Conservation (phyloP, 768 basidiomycete genomes). For the Tricholoma flavovirens region DNA sequence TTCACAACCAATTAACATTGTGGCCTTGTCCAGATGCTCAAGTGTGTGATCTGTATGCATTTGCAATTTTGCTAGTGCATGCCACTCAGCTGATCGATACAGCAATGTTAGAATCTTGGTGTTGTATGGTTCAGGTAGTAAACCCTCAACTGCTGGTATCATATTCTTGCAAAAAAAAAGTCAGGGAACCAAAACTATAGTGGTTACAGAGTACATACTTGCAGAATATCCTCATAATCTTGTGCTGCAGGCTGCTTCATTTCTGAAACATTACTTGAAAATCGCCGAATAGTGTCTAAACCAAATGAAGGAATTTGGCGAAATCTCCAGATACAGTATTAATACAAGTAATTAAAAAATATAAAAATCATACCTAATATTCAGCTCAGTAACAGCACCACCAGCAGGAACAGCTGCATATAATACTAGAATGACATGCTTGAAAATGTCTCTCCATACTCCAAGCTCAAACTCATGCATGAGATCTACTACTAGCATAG, state of each 20-base stretch:
- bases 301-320: constrained; percentile 13
- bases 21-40: constrained; percentile 10
- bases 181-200: background rate
- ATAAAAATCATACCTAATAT: constrained; percentile 16
- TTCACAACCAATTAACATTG: constrained; percentile 14
- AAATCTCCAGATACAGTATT: background rate
- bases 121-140: constrained; percentile 22
- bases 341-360: background rate
- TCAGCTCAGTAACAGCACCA: constrained; percentile 13
- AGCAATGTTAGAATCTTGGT: constrained; percentile 15
- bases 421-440: constrained; percentile 30
- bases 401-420: constrained; percentile 10
- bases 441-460: constrained; percentile 31
- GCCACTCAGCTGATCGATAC: constrained; percentile 22
- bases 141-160: constrained; percentile 16
- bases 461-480: too few relatives aligned
- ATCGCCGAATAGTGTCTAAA: constrained; percentile 17
- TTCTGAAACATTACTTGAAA: constrained; percentile 19
- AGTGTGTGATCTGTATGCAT: constrained; percentile 23
- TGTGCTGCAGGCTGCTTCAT: constrained; percentile 23
- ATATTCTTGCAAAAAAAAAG: background rate
- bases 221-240: constrained; percentile 26
- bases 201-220: constrained; percentile 8
- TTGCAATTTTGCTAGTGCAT: constrained; percentile 22
- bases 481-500: constrained; percentile 26